Conservation (phyloP, 2,329 filamentous ascomycete species). For the Oidium heveae region DNA sequence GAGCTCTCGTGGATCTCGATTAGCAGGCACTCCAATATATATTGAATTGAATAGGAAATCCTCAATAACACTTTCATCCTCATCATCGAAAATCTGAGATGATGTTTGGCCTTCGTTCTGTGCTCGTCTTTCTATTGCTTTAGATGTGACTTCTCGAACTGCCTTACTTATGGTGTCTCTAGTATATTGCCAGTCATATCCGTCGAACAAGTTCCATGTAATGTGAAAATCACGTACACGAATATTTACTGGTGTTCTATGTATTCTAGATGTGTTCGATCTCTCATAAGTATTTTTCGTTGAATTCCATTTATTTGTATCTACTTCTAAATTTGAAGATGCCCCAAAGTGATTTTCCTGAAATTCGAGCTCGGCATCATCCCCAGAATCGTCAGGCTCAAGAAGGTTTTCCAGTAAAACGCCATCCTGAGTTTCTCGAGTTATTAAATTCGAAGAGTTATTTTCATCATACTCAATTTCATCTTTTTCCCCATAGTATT, state of each 20-base stretch:
- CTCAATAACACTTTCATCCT: conserved; percentile 66
- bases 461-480: conserved; percentile 16
- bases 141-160: conserved; percentile 65
- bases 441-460: conserved; percentile 10
- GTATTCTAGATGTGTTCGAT: conserved; percentile 32
- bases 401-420: conserved; percentile 20
- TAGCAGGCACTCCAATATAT: conserved; percentile 78
- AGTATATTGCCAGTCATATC: conserved; percentile 85
- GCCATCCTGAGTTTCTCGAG: conserved; percentile 20
- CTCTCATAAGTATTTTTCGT: conserved; percentile 47
- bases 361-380: conserved; percentile 39
- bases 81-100: conserved; percentile 34
- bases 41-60: conserved; percentile 98
- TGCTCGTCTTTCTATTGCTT: conserved; percentile 49
- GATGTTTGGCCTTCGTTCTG: conserved; percentile 27
- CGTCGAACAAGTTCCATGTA: conserved; percentile 95
- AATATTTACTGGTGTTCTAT: conserved; percentile 47
- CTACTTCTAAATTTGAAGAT: conserved; percentile 32
- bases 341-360: conserved; percentile 55
- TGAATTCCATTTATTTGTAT: conserved; percentile 61
- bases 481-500: conserved; percentile 21
- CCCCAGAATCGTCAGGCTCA: conserved; percentile 15
- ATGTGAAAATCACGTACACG: conserved; percentile 68
- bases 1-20: conserved; percentile 62
- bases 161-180: conserved; percentile 67